These are phyloP conservation scores for Eucalyptus marginata DNA, from an alignment of 345 rosid genomes.

Conservation along the genomic window DNA sequence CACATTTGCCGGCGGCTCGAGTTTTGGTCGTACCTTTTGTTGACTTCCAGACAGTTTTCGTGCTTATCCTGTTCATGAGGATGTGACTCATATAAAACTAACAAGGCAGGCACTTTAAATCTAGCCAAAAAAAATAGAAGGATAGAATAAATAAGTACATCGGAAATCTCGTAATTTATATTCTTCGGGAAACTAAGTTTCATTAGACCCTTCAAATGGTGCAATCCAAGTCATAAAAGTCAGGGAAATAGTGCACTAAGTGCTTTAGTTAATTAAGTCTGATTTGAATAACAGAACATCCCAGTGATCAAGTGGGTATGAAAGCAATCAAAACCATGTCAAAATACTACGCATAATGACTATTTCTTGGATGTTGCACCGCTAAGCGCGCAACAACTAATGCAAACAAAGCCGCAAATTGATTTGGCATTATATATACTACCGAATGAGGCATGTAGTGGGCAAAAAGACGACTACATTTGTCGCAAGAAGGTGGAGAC, in stretches of 20 bases:
- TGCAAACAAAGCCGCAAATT: background rate
- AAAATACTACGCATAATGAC: background rate
- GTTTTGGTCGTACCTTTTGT: background rate
- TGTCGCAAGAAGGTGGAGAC: background rate
- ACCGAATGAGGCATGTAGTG: background rate
- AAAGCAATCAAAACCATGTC: background rate
- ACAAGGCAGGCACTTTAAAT: background rate
- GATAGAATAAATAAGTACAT: background rate
- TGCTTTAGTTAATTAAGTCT: background rate
- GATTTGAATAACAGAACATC: background rate
- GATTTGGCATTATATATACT: background rate
- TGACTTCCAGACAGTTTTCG: background rate
- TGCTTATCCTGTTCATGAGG: background rate
- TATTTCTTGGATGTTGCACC: background rate
- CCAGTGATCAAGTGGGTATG: background rate
- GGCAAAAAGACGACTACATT: background rate
- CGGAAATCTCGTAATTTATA: background rate
- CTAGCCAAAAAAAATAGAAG: background rate
- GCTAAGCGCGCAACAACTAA: background rate
- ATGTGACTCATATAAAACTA: background rate
- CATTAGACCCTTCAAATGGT: background rate
- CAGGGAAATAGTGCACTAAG: background rate
- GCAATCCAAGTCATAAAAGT: background rate
- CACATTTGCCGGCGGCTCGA: background rate
- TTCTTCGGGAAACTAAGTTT: rapidly evolving